These are phyloP conservation scores for Cyberlindnera meyerae DNA, from an alignment of 805 yeast genomes.

Conservation along the genomic window DNA sequence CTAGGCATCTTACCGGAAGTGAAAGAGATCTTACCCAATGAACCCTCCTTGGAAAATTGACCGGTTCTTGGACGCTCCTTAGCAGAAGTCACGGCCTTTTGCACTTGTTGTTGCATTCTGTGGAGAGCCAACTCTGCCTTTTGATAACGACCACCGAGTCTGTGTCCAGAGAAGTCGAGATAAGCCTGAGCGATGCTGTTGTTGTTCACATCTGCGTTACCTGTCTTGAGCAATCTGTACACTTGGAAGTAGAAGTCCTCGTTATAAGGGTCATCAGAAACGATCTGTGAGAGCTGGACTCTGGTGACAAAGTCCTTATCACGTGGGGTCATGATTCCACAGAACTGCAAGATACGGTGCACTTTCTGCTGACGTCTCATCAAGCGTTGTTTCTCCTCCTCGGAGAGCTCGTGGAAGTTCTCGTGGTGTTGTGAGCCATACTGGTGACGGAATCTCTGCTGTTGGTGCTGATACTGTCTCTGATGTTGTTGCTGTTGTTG, in stretches of 20 bases:
- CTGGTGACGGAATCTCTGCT: conserved; percentile 25
- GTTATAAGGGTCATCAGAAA: conserved; percentile 93
- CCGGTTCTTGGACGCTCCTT: conserved; percentile 70
- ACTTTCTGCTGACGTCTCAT: conserved; percentile 71
- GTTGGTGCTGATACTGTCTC: conserved; percentile 19
- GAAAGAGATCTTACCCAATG: conserved; percentile 79
- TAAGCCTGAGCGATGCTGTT: conserved; percentile 91
- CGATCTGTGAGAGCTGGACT: conserved; percentile 91
- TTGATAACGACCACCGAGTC: conserved; percentile 78
- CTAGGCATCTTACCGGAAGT: conserved; percentile 83
- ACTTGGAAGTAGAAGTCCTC: conserved; percentile 97
- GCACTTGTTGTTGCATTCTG: conserved; percentile 97
- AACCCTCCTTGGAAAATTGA: conserved; percentile 72
- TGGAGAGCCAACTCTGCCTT: conserved; percentile 88
- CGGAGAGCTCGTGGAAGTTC: conserved; percentile 42
- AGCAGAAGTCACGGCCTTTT: conserved; percentile 92
- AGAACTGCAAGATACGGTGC: conserved; percentile 67
- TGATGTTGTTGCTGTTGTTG: conserved; percentile 18
- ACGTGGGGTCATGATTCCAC: conserved; percentile 95
- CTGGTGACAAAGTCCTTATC: conserved; percentile 95
- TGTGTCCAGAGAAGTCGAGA: conserved; percentile 84
- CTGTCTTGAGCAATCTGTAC: conserved; percentile 65
- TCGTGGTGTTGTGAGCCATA: conserved; percentile 27
- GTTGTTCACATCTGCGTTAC: conserved; percentile 43
- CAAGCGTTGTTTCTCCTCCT: conserved; percentile 67